phyloP scores from a whole-genome alignment of 495 filamentous ascomycete genomes.

The Neurospora sp. region DNA sequence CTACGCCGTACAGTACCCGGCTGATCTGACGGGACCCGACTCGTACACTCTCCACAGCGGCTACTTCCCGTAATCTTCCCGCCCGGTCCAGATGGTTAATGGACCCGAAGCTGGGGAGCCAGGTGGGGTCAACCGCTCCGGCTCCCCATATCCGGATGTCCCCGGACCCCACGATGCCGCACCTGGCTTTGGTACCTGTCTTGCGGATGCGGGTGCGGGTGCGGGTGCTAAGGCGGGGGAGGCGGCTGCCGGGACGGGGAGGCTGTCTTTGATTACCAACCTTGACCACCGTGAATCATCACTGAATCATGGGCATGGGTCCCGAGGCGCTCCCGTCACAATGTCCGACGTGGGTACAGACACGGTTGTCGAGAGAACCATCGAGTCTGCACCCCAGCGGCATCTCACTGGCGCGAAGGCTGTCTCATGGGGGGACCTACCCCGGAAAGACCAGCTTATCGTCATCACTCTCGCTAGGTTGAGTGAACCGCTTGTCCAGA shows the following conservation, averaged over 20 bases:
- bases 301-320: neutral
- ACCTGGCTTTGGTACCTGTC: neutral
- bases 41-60: neutral
- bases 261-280: neutral
- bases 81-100: neutral
- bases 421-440: conserved; percentile 59
- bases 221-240: neutral
- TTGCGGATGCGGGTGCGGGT: neutral
- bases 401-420: conserved; percentile 13
- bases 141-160: neutral
- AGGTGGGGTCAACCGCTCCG: neutral
- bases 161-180: neutral
- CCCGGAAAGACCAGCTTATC: conserved; percentile 62
- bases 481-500: conserved; percentile 71
- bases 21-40: neutral
- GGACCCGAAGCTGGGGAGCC: neutral
- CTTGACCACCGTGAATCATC: neutral
- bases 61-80: neutral
- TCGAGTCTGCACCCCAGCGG: neutral
- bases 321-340: neutral
- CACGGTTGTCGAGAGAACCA: neutral
- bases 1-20: neutral
- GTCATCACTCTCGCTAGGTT: conserved; percentile 65
- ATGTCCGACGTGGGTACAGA: neutral
- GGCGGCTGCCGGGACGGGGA: neutral